Conservation (phyloP, 2,329 filamentous ascomycete genomes). For the Sporothrix globosa region DNA sequence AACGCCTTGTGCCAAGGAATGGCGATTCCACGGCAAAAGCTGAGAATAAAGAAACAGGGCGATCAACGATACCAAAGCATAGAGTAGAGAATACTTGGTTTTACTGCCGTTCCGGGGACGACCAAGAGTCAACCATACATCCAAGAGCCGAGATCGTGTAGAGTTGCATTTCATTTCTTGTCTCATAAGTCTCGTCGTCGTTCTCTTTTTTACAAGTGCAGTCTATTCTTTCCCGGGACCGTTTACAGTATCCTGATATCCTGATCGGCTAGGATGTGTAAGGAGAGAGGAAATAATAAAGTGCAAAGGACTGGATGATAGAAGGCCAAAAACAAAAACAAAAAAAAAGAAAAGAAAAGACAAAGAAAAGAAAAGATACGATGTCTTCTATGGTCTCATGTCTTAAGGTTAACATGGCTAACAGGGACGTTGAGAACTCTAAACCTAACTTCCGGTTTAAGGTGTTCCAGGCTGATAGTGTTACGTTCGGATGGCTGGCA, state of each 20-base stretch:
- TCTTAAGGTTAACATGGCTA: background rate
- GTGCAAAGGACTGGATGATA: background rate
- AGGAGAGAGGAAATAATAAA: background rate
- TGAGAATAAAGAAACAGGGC: conserved; percentile 14
- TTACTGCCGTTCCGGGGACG: background rate
- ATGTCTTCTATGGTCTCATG: background rate
- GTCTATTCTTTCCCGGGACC: background rate
- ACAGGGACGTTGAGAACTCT: conserved; percentile 1
- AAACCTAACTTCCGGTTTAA: conserved; percentile 13
- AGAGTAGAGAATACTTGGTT: conserved; percentile 11
- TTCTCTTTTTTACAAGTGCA: background rate
- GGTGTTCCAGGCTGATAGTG: background rate
- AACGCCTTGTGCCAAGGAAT: conserved; percentile 31
- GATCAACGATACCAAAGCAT: background rate
- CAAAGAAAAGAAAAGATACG: background rate
- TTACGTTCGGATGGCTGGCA: background rate
- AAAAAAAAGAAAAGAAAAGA: background rate
- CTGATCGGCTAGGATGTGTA: conserved; percentile 27
- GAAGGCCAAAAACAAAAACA: background rate
- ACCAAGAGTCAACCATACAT: conserved; percentile 5
- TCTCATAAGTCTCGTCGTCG: background rate
- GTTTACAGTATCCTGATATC: background rate
- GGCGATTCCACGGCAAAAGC: conserved; percentile 25
- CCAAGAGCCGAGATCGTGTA: background rate
- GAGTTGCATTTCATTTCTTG: background rate